Conservation (phyloP, 257 asterid species). For the Thymus quinquecostatus region DNA sequence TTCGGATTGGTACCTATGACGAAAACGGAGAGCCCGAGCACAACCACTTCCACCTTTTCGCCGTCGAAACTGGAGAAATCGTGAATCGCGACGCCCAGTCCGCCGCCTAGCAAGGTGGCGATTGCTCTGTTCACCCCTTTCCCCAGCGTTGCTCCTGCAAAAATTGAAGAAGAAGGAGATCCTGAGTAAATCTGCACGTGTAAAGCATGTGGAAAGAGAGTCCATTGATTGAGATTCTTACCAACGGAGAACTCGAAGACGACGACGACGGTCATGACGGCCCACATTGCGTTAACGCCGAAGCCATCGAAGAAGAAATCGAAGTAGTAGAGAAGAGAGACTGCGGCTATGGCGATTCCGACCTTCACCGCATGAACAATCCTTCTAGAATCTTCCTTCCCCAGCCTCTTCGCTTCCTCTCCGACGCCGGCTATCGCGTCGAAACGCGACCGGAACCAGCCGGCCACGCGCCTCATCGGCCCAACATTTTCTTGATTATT, state of each 20-base stretch:
- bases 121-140: constrained; percentile 60
- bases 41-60: constrained; percentile 36
- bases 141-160: constrained; percentile 66
- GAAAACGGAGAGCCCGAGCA: constrained; percentile 49
- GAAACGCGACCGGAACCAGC: constrained; percentile 21
- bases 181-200: no score
- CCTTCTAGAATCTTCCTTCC: constrained; percentile 40
- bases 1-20: constrained; percentile 28
- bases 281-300: constrained; percentile 55
- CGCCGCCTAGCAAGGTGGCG: constrained; percentile 53
- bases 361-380: constrained; percentile 43
- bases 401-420: constrained; percentile 30
- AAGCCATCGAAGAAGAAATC: constrained; percentile 43
- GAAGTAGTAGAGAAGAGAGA: constrained; percentile 46
- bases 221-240: background rate
- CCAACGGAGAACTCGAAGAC: constrained; percentile 50
- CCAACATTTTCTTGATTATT: no score
- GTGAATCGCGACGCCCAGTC: constrained; percentile 52
- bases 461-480: background rate
- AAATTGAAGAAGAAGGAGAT: background rate
- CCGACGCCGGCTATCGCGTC: constrained; percentile 3
- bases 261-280: constrained; percentile 56
- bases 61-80: constrained; percentile 49
- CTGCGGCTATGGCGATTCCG: constrained; percentile 39
- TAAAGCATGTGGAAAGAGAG: no score